Base-by-base conservation (phyloP, 1,284 basidiomycete genomes). In the Rhodotorula mucilaginosa region DNA sequence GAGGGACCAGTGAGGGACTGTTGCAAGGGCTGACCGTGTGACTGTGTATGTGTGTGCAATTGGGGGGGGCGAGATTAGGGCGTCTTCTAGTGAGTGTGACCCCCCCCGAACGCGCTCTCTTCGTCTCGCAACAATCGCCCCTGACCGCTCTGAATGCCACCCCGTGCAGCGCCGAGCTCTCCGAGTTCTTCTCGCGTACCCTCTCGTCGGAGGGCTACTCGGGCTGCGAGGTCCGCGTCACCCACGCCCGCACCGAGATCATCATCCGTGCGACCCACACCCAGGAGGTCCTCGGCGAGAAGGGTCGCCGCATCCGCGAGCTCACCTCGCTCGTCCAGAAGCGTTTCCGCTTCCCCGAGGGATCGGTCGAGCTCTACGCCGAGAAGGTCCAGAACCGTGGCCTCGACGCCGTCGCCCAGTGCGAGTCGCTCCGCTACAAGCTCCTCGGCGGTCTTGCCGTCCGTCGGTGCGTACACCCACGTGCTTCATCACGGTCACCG, bases 221-320 rank as follows among this genome's bases (percentile, higher is more conserved):
- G 83, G 97, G 97, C 73, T 99, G 97, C 61, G 97, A 99, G 85
- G 97, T 99, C 84, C 94, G 97, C 81, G 95, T 98, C 76, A 99
- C 97, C 79, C 97, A 99, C 84, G 94, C 96, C 78, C 91, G 96
- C 81, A 99, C 97, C 79, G 97, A 99, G 90, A 98, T 99, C 83
- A 99, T 99, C 86, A 97, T 99, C 85, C 93, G 97, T 81, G 97
- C 97, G 75, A 98, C 96, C 81, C 96, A 98, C 87, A 99, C 97
- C 78, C 97, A 99, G 85, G 97, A 99, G 83, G 97, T 99, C 79
- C 89, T 99, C 79, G 97, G 97, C 81, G 96, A 99, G 87, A 98
- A 99, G 86, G 97, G 96, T 79, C 94, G 97, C 82, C 92, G 97
- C 82, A 99, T 99, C 82, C 91, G 97, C 81, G 97, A 99, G 86